phyloP scores from a whole-genome alignment of 2,329 filamentous ascomycete genomes.

The Lojkania enalia region DNA sequence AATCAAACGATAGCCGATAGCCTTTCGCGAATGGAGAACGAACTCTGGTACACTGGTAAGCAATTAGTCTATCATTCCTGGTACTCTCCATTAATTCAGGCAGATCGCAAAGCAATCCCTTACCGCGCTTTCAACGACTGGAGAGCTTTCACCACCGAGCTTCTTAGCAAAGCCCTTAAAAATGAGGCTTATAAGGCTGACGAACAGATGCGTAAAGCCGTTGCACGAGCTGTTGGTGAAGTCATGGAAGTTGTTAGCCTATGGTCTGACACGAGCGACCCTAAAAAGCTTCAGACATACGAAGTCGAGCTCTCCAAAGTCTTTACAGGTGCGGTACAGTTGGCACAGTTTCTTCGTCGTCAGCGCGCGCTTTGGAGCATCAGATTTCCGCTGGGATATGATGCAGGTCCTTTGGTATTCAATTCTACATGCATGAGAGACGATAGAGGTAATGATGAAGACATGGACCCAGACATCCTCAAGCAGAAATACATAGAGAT shows the following conservation, averaged over 20 bases:
- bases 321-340: constrained; percentile 7
- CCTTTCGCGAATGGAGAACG: constrained; percentile 2
- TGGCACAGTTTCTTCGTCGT: constrained; percentile 11
- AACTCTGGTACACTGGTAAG: constrained; percentile 2
- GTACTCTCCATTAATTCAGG: not conserved
- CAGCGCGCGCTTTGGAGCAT: constrained; percentile 15
- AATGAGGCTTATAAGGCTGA: not conserved
- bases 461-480: constrained; percentile 3
- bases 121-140: constrained; percentile 9
- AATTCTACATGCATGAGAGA: constrained; percentile 11
- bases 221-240: constrained; percentile 2
- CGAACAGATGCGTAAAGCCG: not conserved
- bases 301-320: constrained; percentile 2
- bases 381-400: constrained; percentile 4
- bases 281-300: not conserved
- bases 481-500: constrained; percentile 9
- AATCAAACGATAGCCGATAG: not conserved
- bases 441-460: constrained; percentile 9
- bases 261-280: constrained; percentile 5
- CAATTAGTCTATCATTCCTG: not conserved
- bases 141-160: constrained; percentile 7
- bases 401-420: constrained; percentile 10
- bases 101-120: constrained; percentile 2
- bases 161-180: constrained; percentile 3
- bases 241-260: constrained; percentile 7